Base-by-base conservation (phyloP, 306 rosid genomes). In the Medicago ruthenica region DNA sequence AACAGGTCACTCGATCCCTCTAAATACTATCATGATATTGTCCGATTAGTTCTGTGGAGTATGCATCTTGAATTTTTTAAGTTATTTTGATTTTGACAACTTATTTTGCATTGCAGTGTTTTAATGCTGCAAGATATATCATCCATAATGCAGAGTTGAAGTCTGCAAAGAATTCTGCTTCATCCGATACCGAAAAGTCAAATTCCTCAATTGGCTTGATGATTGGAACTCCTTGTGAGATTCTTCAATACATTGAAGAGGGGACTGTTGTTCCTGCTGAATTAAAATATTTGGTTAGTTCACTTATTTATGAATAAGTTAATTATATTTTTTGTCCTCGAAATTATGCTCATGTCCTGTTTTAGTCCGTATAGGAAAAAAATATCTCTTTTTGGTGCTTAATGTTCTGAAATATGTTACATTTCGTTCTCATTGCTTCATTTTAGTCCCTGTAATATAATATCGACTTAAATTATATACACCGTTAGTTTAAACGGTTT, bases 191-290 rank as follows among this genome's bases (percentile, higher is more conserved):
- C 0, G 64, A 39, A 88, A 76, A 73, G 16, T 45, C 51, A 45
- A 45, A 45, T 4, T 45, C 51, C 76, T 90, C 97, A 51, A 88
- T 90, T 11, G 97, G 92, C 68, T 83, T 94, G 75, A 89, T 91
- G 68, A 90, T 92, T 15, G 97, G 95, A 34, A 89, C 93, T 77
- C 96, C 98, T 12, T 80, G 82, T 24, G 88, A 92, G 83, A 86
- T 94, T 82, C 90, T 94, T 83, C 92, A 87, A 77, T 89, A 86
- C 79, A 87, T 94, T 83, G 92, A 88, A 82, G 97, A 90, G 42
- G 93, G 96, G 11, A 90, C 70, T 82, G 81, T 90, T 36, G 93
- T 87, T 66, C 92, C 88, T 73, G 88, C 89, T 41, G 97, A 91
- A 83, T 83, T 92, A 77, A 90, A 79, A 77, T 90, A 90, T 53